Base-by-base conservation (phyloP, 805 yeast species). In the Cephaloascus fragrans region DNA sequence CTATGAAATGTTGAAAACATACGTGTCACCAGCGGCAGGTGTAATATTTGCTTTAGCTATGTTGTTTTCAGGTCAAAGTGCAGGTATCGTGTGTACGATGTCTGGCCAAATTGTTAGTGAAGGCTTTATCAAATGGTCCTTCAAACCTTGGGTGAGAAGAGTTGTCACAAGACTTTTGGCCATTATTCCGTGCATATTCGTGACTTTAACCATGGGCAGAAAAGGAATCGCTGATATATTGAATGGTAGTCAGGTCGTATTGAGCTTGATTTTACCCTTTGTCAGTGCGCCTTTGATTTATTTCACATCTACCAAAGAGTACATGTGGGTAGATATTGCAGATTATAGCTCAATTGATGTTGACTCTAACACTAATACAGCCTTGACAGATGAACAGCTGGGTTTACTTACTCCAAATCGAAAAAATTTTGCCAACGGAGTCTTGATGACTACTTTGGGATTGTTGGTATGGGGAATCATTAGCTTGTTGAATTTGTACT, bases 31-130 rank as follows among this genome's bases (percentile, higher is more conserved):
- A 1, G 62, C 69, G 2, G 72, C 71, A 1, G 72, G 72, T 1
- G 39, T 67, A 4, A 55, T 67, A 12, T 67, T 67, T 50, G 72
- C 71, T 1, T 53, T 65, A 29, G 66, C 71, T 1, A 67, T 67
- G 72, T 47, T 67, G 16, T 67, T 64, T 40, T 58, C 71, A 2
- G 72, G 72, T 20, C 72, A 67, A 41, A 62, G 69, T 45, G 72
- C 72, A 3, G 72, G 72, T 14, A 66, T 67, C 31, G 72, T 67
- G 10, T 67, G 72, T 47, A 67, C 72, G 3, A 67, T 67, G 72
- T 68, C 72, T 2, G 72, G 72, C 10, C 72, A 67, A 46, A 67
- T 67, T 39, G 57, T 67, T 14, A 57, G 66, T 31, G 72, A 67
- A 44, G 72, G 72, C 0, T 67, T 67, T 45, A 63, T 67, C 36